A percentile compares a stretch with the other conserved stretches of the same genome.
These are phyloP conservation scores for Ogataea degrootiae DNA, from an alignment of 805 yeast species.

Conservation along the genomic window DNA sequence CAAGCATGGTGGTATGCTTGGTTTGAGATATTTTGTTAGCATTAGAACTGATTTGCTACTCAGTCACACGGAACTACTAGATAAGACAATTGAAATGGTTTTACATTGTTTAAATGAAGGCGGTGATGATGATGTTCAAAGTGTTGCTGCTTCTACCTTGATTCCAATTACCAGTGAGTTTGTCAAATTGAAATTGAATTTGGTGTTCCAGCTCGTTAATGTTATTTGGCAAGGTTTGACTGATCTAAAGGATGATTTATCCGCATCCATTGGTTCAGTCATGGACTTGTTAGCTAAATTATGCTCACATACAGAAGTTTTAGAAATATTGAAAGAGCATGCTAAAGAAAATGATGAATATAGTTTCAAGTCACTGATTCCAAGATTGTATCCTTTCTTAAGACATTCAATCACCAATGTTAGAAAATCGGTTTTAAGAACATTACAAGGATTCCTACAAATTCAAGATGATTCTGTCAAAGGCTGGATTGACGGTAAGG, in stretches of 20 bases:
- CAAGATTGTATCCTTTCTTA: constrained; percentile 85
- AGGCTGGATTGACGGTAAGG: constrained; percentile 73
- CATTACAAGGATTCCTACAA: constrained; percentile 68
- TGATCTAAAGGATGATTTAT: constrained; percentile 82
- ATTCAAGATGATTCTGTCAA: constrained; percentile 42
- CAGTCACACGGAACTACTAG: constrained; percentile 51
- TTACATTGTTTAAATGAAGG: constrained; percentile 71
- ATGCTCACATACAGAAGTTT: constrained; percentile 75
- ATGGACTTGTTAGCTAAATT: constrained; percentile 89
- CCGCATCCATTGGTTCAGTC: constrained; percentile 92
- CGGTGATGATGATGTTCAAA: constrained; percentile 96
- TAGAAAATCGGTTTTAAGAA: constrained; percentile 78
- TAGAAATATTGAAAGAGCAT: constrained; percentile 62
- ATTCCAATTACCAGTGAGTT: constrained; percentile 88
- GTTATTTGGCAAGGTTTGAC: constrained; percentile 91
- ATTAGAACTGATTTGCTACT: constrained; percentile 77
- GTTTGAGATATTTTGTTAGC: constrained; percentile 86
- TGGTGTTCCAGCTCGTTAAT: constrained; percentile 45
- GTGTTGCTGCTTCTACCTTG: constrained; percentile 91
- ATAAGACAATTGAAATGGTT: constrained; percentile 76
- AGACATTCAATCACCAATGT: constrained; percentile 93
- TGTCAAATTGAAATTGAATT: constrained; percentile 54
- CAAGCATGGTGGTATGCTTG: constrained; percentile 96
- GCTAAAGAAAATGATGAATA: constrained; percentile 47
- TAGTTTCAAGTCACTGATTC: constrained; percentile 74